phyloP scores from a whole-genome alignment of 345 rosid species.

The Sonneratia caseolaris region DNA sequence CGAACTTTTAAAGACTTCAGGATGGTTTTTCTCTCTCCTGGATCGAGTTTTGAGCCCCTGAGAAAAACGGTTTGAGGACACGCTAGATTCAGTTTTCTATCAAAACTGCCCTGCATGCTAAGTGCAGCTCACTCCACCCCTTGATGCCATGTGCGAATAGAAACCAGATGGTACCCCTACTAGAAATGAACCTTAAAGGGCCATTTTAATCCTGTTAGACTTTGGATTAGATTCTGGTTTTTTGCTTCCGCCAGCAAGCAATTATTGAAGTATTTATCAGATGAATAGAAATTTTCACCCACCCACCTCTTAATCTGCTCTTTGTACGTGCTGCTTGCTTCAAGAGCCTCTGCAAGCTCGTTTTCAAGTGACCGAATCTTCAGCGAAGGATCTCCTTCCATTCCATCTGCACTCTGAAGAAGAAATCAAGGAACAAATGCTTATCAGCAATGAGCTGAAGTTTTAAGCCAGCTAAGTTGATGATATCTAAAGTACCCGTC shows the following conservation, averaged over 20 bases:
- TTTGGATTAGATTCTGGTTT: neutral
- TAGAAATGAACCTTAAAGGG: no score
- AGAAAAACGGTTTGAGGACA: no score
- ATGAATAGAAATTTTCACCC: constrained; percentile 1
- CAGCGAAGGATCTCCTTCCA: constrained; percentile 16
- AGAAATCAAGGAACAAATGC: constrained; percentile 5
- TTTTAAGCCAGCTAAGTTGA: neutral
- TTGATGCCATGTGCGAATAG: no score
- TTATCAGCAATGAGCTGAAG: neutral
- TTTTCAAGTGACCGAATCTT: constrained; percentile 39
- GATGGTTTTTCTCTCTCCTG: no score
- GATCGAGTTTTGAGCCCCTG: no score
- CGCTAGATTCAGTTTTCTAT: no score
- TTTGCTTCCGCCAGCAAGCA: no score
- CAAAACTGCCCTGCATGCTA: no score
- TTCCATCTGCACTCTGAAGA: neutral
- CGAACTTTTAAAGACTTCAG: no score
- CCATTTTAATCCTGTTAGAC: neutral
- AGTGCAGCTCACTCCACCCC: no score
- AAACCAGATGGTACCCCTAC: no score
- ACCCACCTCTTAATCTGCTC: constrained; percentile 44
- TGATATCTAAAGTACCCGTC: neutral
- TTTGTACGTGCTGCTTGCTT: constrained; percentile 49
- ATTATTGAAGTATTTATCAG: neutral
- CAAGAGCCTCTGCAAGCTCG: constrained; percentile 44